Evolutionary conservation across 139 green algal species (phyloP).

Genomic region (Picochlorum sp.): DNA sequence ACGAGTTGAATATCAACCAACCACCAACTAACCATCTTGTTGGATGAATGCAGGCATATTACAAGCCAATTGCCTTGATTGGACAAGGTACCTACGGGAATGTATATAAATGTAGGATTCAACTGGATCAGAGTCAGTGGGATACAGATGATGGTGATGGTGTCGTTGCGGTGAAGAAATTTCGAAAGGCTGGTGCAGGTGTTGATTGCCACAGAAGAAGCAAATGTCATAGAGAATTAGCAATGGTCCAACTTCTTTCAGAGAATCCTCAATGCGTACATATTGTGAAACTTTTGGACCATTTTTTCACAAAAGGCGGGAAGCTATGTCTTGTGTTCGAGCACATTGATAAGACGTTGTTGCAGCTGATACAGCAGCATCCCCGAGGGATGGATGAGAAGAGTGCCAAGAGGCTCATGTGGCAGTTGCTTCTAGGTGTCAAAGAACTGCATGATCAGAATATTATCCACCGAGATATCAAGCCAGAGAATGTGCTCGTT

Average conservation of each 20-base stretch:
- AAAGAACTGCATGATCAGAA: conserved; percentile 5
- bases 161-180: conserved; percentile 85
- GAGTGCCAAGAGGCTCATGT: conserved; percentile 2
- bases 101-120: conserved; percentile 73
- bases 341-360: conserved; percentile 56
- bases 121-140: background rate
- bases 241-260: conserved; percentile 22
- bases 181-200: conserved; percentile 54
- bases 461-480: conserved; percentile 73
- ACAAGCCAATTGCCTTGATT: conserved; percentile 20
- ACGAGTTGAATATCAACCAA: no score
- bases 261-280: conserved; percentile 51
- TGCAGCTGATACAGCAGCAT: conserved; percentile 9
- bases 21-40: no score
- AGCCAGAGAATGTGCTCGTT: conserved; percentile 87
- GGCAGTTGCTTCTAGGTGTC: conserved; percentile 11
- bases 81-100: conserved; percentile 84
- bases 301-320: conserved; percentile 60
- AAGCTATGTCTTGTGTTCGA: conserved; percentile 92
- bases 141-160: conserved; percentile 41
- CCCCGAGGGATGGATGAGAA: conserved; percentile 1
- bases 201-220: background rate
- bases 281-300: conserved; percentile 84
- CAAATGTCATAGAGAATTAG: conserved; percentile 19
- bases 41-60: background rate